phyloP scores from a whole-genome alignment of 202 grass and related monocot genomes.

The Hordeum pubiflorum region DNA sequence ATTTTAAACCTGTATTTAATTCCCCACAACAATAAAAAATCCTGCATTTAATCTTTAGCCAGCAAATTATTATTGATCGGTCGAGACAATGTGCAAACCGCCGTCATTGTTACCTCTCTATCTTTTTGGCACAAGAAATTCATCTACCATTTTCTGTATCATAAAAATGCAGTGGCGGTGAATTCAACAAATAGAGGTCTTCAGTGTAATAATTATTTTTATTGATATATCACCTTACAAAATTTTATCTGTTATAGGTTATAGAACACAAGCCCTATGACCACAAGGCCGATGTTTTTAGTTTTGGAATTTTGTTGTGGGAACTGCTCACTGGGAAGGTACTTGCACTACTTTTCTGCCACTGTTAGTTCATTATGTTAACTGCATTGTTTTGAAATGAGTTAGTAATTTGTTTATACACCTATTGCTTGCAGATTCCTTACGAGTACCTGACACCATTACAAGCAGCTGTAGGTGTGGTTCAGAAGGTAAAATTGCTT shows the following conservation, averaged over 20 bases:
- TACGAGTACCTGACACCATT: constrained; percentile 93
- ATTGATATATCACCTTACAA: constrained; percentile 11
- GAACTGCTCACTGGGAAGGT: constrained; percentile 94
- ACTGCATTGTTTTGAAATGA: constrained; percentile 18
- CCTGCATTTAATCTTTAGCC: background rate
- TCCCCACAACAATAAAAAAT: background rate
- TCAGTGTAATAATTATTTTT: background rate
- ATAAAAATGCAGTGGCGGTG: background rate
- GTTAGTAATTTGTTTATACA: constrained; percentile 11
- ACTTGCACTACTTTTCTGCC: background rate
- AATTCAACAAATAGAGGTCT: background rate
- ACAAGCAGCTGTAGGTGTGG: constrained; percentile 95
- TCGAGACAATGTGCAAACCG: background rate
- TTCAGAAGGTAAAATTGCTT: constrained; percentile 74
- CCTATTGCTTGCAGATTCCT: constrained; percentile 51
- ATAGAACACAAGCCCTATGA: constrained; percentile 98
- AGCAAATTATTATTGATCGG: background rate
- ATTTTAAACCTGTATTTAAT: background rate
- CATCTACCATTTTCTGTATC: background rate
- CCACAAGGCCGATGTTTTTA: constrained; percentile 99
- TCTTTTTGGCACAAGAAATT: background rate
- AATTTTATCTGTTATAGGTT: constrained; percentile 44
- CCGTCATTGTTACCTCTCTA: background rate
- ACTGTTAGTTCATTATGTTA: constrained; percentile 9
- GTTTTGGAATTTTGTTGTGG: constrained; percentile 94